Percentiles rank a stretch among this genome's conserved stretches.
phyloP scores from a whole-genome alignment of 257 asterid genomes.

The Misopates orontium region DNA sequence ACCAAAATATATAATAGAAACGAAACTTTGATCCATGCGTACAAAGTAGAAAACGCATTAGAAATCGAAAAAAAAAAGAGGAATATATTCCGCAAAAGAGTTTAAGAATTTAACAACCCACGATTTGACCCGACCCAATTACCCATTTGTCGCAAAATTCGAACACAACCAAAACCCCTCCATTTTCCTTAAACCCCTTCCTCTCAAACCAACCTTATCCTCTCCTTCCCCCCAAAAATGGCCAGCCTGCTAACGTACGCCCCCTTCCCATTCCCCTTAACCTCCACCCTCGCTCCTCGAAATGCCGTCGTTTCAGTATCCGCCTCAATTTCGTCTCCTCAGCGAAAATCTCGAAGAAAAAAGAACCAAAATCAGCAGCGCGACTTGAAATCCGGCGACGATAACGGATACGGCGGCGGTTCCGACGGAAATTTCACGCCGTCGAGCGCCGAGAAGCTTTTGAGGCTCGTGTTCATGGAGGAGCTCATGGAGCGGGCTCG shows the following conservation, averaged over 20 bases:
- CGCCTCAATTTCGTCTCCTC: constrained; percentile 51
- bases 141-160: neutral
- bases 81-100: no score
- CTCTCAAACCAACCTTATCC: constrained; percentile 23
- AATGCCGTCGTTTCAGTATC: constrained; percentile 30
- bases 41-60: no score
- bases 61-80: no score
- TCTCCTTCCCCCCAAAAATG: constrained; percentile 36
- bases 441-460: constrained; percentile 79
- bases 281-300: constrained; percentile 41
- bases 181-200: constrained; percentile 37
- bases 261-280: constrained; percentile 43
- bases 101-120: no score
- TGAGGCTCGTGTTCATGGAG: constrained; percentile 93
- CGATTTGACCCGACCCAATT: constrained; percentile 2
- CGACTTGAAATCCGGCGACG: constrained; percentile 46
- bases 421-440: constrained; percentile 44
- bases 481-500: constrained; percentile 84
- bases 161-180: constrained; percentile 24
- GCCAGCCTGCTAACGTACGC: constrained; percentile 43
- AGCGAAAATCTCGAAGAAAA: constrained; percentile 62
- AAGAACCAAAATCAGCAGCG: constrained; percentile 47
- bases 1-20: no score
- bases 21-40: no score
- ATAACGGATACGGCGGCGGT: constrained; percentile 40